A percentile compares a stretch with the other conserved stretches of the same genome.
These are phyloP conservation scores for Paracorniculantispora psalliotae DNA, from an alignment of 2,329 filamentous ascomycete species.

Conservation along the genomic window DNA sequence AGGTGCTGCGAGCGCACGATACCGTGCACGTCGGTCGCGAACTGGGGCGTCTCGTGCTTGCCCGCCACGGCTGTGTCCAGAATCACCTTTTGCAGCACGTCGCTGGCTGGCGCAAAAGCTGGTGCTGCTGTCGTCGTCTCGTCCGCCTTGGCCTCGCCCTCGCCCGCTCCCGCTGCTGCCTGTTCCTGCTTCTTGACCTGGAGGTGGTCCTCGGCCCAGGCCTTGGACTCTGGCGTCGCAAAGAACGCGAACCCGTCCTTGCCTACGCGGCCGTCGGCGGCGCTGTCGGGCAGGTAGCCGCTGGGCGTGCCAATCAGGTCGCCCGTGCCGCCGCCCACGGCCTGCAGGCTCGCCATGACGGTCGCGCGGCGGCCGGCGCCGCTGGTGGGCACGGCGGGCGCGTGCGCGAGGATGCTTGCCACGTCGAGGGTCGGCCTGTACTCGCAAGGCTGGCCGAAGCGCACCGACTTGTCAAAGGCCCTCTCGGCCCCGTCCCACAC, in stretches of 20 bases:
- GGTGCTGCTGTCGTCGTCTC: constrained; percentile 17
- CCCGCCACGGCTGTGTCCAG: constrained; percentile 31
- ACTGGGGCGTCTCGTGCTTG: constrained; percentile 31
- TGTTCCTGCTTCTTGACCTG: constrained; percentile 13
- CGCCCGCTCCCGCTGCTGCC: constrained; percentile 9
- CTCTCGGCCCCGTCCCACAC: constrained; percentile 28
- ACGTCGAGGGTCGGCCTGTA: constrained; percentile 32
- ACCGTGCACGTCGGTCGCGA: constrained; percentile 28
- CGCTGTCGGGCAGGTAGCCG: constrained; percentile 26
- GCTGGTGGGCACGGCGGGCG: constrained; percentile 26
- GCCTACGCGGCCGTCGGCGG: constrained; percentile 25
- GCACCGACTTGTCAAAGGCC: constrained; percentile 31
- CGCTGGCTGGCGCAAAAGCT: constrained; percentile 29
- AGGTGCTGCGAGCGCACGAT: constrained; percentile 33
- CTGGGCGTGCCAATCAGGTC: constrained; percentile 29
- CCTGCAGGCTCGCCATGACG: constrained; percentile 32
- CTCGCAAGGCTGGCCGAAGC: constrained; percentile 27
- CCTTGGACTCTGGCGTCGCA: constrained; percentile 25
- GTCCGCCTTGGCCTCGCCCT: constrained; percentile 14
- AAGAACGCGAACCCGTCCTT: constrained; percentile 27
- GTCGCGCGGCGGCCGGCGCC: constrained; percentile 26
- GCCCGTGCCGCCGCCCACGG: constrained; percentile 27
- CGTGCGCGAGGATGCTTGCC: constrained; percentile 26
- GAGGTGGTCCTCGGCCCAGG: constrained; percentile 27
- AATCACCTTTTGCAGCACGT: constrained; percentile 29